Base-by-base conservation (phyloP, 2,329 filamentous ascomycete species). In the Stachybotrys chartarum region DNA sequence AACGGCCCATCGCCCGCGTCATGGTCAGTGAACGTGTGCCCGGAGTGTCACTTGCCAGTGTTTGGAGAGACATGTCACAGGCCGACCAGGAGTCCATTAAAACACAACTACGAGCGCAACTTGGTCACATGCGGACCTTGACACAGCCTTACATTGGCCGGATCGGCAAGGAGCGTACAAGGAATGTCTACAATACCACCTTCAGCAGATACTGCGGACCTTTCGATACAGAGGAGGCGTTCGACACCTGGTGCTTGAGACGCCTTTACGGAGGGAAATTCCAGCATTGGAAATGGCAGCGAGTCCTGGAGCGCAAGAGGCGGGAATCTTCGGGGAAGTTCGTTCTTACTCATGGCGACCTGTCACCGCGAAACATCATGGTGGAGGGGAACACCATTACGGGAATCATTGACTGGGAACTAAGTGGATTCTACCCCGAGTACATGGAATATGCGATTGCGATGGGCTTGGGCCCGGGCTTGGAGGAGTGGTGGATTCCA, bases 321-420 rank as follows among this genome's bases (percentile, higher is more conserved):
- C 46, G 47, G 5, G 35, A 49, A 11, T 44, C 47, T 7, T 30
- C 54, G 17, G 31, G 47, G 11, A 54, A 7, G 51, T 56, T 56
- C 46, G 52, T 54, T 32, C 55, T 57, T 4, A 57, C 55, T n/a
- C 55, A 57, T 44, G 49, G 55, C 12, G 49, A 54, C 44, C 44
- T 57, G 6, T 39, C 52, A 11, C 52, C 52, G 17, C 52, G 48
- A 7, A 55, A 55, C 24, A 55, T 55, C 17, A 45, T 55, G 10
- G 53, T 55, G 14, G 17, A 55, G 31, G 53, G 39, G 7, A 30
- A n/a, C 48, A 50, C 18, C 14, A 31, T 55, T 18, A 55, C 35
- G 4, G 53, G 53, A 4, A 55, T 55, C 30, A 45, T 55, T 11
- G 54, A 51, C 30, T 52, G 54, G 54, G 49, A 51, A 18, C 18